phyloP scores from a whole-genome alignment of 768 basidiomycete species.

The Kwoniella mangroviensis region DNA sequence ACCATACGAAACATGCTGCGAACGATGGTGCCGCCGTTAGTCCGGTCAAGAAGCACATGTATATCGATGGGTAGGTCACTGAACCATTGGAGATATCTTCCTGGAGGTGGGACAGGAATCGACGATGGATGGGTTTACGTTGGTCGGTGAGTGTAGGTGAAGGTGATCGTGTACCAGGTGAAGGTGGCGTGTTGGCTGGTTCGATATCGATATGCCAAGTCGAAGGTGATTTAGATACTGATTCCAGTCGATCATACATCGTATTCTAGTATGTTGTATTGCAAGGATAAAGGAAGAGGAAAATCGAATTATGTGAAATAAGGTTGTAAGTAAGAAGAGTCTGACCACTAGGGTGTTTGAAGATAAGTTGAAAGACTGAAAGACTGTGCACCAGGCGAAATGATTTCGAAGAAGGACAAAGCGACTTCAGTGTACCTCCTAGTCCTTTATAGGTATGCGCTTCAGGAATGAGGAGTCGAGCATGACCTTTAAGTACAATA shows the following conservation, averaged over 20 bases:
- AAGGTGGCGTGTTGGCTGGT: slow-evolving; percentile 3
- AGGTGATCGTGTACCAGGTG: slow-evolving; percentile 16
- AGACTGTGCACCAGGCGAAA: neutral
- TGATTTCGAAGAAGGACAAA: neutral
- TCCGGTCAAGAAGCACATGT: slow-evolving; percentile 52
- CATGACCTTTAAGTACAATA: neutral
- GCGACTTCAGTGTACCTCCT: neutral
- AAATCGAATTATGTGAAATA: neutral
- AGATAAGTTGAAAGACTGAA: neutral
- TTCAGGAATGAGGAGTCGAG: neutral
- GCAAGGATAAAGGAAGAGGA: neutral
- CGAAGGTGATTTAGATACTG: slow-evolving; percentile 7
- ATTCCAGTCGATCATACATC: slow-evolving; percentile 17
- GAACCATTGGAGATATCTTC: slow-evolving; percentile 7
- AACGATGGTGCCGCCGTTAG: slow-evolving; percentile 38
- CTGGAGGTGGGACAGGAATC: slow-evolving; percentile 3
- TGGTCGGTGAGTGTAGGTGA: slow-evolving; percentile 16
- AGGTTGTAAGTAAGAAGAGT: neutral
- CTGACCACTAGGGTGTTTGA: neutral
- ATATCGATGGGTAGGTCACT: slow-evolving; percentile 34
- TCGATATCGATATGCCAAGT: slow-evolving; percentile 12
- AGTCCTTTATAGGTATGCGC: neutral
- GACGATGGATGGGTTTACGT: slow-evolving; percentile 6
- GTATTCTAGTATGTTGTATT: neutral
- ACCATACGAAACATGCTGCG: slow-evolving; percentile 55